Evolutionary conservation across 192 early-diverging fungal species (phyloP).

Genomic region (Linnemannia zychae): DNA sequence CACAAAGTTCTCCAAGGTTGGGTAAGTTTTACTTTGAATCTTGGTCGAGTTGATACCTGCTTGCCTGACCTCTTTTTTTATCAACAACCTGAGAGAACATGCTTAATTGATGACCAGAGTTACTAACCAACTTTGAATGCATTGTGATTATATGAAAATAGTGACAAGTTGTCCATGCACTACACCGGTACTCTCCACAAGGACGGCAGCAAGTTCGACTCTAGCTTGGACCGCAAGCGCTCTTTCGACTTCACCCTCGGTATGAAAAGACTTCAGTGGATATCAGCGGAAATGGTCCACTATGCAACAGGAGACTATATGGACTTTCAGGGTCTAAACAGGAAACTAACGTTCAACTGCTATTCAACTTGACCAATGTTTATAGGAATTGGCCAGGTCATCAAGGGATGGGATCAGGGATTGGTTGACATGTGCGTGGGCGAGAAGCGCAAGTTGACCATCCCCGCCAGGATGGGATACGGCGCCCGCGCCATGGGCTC

Average conservation of each 20-base stretch:
- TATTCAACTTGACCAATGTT: not conserved
- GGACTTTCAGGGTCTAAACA: not conserved
- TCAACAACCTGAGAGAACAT: too few species aligned
- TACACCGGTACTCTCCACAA: constrained; percentile 80
- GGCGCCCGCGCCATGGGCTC: constrained; percentile 65
- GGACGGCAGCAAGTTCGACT: constrained; percentile 80
- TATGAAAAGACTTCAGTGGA: not conserved
- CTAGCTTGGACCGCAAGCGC: constrained; percentile 71
- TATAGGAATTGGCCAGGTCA: constrained; percentile 71
- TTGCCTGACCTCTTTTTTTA: not conserved
- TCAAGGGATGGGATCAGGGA: constrained; percentile 89
- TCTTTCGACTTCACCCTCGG: constrained; percentile 84
- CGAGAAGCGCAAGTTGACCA: constrained; percentile 81
- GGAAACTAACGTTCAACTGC: not conserved
- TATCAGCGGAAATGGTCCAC: not conserved
- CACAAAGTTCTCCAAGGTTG: constrained; percentile 27
- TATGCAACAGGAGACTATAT: not conserved
- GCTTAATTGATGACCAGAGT: too few species aligned
- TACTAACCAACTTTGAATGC: not conserved
- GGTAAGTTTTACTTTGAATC: constrained; percentile 8
- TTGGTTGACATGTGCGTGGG: constrained; percentile 82
- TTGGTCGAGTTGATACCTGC: not conserved
- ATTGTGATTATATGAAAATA: constrained; percentile 18
- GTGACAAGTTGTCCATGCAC: constrained; percentile 80
- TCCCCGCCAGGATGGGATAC: constrained; percentile 74